Conservation (phyloP, 768 basidiomycete species). For the Symmetrospora coprosmae region DNA sequence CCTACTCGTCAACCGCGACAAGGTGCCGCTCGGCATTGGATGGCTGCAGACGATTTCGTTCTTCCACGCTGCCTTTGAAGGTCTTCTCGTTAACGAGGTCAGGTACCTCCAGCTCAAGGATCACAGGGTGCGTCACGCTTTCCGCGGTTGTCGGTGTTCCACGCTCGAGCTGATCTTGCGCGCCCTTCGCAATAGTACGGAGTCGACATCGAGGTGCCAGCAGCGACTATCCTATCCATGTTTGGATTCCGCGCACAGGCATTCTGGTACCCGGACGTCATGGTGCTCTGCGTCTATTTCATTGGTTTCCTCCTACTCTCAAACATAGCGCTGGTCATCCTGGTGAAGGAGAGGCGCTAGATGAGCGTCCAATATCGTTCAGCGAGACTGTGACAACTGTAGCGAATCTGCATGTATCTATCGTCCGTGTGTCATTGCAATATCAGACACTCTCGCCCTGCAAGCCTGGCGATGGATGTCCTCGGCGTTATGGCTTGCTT, state of each 20-base stretch:
- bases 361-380: too few relatives aligned
- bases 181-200: conserved; percentile 60
- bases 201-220: conserved; percentile 88
- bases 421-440: too few relatives aligned
- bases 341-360: conserved; percentile 29
- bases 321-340: conserved; percentile 25
- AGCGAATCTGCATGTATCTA: too few relatives aligned
- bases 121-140: conserved; percentile 39
- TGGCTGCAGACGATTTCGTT: conserved; percentile 88
- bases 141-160: neutral
- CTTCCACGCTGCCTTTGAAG: conserved; percentile 98
- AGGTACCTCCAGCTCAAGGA: conserved; percentile 86
- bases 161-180: neutral
- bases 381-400: too few relatives aligned
- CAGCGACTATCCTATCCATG: conserved; percentile 81
- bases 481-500: too few relatives aligned
- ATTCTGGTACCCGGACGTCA: conserved; percentile 97
- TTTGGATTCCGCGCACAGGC: conserved; percentile 72
- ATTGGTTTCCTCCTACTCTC: conserved; percentile 50
- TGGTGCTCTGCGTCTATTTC: conserved; percentile 72
- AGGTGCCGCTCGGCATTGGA: conserved; percentile 53
- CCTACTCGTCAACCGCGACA: conserved; percentile 81
- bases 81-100: conserved; percentile 91
- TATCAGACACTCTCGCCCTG: too few relatives aligned
- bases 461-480: too few relatives aligned